Evolutionary conservation across 371 early-diverging fungal genomes (phyloP).

Genomic region (Smittium mucronatum): DNA sequence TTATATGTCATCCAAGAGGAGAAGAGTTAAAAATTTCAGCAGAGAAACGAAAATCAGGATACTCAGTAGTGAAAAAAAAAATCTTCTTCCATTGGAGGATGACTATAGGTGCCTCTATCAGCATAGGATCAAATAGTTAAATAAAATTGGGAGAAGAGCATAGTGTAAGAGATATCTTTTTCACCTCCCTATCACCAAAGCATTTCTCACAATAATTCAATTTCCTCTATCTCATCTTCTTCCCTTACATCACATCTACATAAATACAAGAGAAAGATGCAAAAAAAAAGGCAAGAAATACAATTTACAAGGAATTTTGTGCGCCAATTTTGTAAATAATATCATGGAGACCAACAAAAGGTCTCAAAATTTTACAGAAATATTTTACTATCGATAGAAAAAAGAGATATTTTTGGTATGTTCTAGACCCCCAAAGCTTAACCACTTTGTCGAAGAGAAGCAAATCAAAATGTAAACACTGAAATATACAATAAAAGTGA

Average conservation of each 20-base stretch:
- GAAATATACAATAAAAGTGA: background rate
- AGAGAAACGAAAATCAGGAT: background rate
- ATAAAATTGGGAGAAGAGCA: background rate
- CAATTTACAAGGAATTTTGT: background rate
- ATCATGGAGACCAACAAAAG: background rate
- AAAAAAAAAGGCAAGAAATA: background rate
- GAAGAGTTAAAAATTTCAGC: background rate
- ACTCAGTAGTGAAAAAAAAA: background rate
- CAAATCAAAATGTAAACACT: background rate
- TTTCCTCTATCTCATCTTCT: background rate
- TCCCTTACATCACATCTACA: background rate
- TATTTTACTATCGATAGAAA: background rate
- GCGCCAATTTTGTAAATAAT: background rate
- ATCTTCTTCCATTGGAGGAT: background rate
- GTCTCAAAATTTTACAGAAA: background rate
- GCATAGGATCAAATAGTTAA: background rate
- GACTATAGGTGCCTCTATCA: background rate
- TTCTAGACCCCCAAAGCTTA: background rate
- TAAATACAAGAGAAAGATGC: background rate
- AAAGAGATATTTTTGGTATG: background rate
- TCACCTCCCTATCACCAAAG: background rate
- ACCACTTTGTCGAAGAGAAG: background rate
- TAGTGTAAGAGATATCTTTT: background rate
- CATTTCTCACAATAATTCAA: background rate
- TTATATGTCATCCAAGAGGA: background rate